phyloP scores from a whole-genome alignment of 139 green algal species.

The Mesostigma viride region DNA sequence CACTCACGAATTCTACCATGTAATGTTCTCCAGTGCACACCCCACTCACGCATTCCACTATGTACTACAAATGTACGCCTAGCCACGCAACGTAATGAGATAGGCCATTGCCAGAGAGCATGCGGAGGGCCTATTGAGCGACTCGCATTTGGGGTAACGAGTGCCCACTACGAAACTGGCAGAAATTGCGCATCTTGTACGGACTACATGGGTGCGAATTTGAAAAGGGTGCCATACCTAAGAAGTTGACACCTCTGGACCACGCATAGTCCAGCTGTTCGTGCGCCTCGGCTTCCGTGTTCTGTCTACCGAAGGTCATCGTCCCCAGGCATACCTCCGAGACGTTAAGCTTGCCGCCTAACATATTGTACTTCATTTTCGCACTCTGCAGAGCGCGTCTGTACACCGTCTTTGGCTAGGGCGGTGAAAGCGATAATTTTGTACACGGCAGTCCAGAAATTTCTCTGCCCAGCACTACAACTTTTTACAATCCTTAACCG shows the following conservation, averaged over 20 bases:
- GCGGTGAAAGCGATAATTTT: too few relatives aligned
- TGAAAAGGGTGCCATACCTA: constrained; percentile 21
- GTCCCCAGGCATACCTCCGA: constrained; percentile 21
- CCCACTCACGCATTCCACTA: not conserved
- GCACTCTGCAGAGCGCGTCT: too few relatives aligned
- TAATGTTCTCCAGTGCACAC: too few relatives aligned
- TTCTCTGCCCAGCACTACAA: too few relatives aligned
- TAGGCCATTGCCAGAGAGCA: too few relatives aligned
- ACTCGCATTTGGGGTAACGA: not conserved
- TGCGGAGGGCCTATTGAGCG: too few relatives aligned
- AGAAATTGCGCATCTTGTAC: not conserved
- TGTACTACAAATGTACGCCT: not conserved
- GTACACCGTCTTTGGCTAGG: too few relatives aligned
- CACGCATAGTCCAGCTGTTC: constrained; percentile 45
- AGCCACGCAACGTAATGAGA: not conserved
- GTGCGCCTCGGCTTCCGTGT: constrained; percentile 50
- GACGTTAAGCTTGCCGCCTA: not conserved
- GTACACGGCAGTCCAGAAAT: too few relatives aligned
- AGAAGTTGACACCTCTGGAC: constrained; percentile 70
- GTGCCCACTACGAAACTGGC: not conserved
- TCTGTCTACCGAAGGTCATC: constrained; percentile 80
- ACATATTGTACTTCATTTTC: too few relatives aligned
- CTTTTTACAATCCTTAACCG: too few relatives aligned
- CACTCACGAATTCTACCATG: too few relatives aligned
- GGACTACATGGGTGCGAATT: not conserved